Base-by-base conservation (phyloP, 2,329 filamentous ascomycete species). In the Fusarium sp. region DNA sequence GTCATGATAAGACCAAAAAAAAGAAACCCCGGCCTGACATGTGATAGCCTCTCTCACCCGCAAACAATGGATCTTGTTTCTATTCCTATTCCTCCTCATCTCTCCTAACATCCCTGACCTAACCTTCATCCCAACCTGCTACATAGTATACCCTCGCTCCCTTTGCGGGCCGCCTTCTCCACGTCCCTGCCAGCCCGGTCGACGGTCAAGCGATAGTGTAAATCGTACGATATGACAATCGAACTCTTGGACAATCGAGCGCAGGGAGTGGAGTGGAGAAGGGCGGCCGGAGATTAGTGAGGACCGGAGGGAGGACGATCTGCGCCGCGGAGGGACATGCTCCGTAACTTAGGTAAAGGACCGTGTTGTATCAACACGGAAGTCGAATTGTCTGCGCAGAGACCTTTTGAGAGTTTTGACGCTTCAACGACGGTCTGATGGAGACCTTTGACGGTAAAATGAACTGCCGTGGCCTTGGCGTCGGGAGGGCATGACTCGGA, bases 221-320 rank as follows among this genome's bases (percentile, higher is more conserved):
- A 15, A 51, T 66, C 58, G 45, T 65, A 65, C 48, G 62, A 65
- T 26, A 34, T 34, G 31, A n/a, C 31, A n/a, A 34, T 13, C 12
- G 29, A 31, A 11, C 29, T 12, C 29, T 31, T 12, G 12, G 29
- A 19, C 19, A 19, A 19, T 19, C 19, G 19, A 19, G 29, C 9
- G 29, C 12, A 31, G 29, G 29, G 29, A 31, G 29, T 12, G 8
- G 29, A 35, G 53, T 59, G 63, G 53, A 53, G 38, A 57, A 32
- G 24, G 31, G 38, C 43, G 41, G 22, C 42, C 53, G 62, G 62
- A 66, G 52, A 69, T 69, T 69, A 52, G 29, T 44, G 52, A 65
- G 59, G 66, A 61, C 36, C 53, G 29, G 24, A 22, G 36, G 26
- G 36, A 25, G 38, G 15, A 22, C 22, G 55, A 63, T 59, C 47